Evolutionary conservation across 768 basidiomycete species (phyloP).

Genomic region (Cubamyces sp.): DNA sequence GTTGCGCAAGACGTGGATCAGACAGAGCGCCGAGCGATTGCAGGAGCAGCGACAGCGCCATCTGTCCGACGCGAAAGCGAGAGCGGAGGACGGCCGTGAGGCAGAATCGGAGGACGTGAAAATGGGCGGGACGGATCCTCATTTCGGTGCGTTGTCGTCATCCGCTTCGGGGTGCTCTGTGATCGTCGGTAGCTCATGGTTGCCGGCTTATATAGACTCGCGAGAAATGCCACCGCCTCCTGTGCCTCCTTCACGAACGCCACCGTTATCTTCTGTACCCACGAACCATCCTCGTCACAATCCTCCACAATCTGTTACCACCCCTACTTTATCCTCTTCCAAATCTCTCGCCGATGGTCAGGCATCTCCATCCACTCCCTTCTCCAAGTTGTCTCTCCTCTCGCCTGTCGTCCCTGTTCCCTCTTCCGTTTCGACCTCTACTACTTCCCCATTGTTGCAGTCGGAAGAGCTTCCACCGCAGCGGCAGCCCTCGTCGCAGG

Average conservation of each 20-base stretch:
- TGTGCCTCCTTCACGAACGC: slow-evolving; percentile 48
- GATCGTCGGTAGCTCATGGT: background rate
- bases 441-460: background rate
- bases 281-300: slow-evolving; percentile 14
- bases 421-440: slow-evolving; percentile 12
- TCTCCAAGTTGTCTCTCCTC: slow-evolving; percentile 56
- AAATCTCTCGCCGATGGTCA: slow-evolving; percentile 11
- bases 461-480: background rate
- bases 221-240: slow-evolving; percentile 56
- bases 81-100: background rate
- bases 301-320: slow-evolving; percentile 12
- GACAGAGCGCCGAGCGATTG: slow-evolving; percentile 27
- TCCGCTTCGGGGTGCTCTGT: background rate
- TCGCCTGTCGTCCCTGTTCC: slow-evolving; percentile 35
- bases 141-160: slow-evolving; percentile 21
- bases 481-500: background rate
- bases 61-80: background rate
- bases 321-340: background rate
- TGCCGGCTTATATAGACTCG: slow-evolving; percentile 33
- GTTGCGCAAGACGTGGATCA: slow-evolving; percentile 57
- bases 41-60: slow-evolving; percentile 31
- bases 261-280: slow-evolving; percentile 38
- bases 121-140: slow-evolving; percentile 23
- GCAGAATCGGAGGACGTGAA: slow-evolving; percentile 11
- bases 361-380: slow-evolving; percentile 51